Conservation (phyloP, 139 green algal genomes). For the Edaphochlamys debaryana region DNA sequence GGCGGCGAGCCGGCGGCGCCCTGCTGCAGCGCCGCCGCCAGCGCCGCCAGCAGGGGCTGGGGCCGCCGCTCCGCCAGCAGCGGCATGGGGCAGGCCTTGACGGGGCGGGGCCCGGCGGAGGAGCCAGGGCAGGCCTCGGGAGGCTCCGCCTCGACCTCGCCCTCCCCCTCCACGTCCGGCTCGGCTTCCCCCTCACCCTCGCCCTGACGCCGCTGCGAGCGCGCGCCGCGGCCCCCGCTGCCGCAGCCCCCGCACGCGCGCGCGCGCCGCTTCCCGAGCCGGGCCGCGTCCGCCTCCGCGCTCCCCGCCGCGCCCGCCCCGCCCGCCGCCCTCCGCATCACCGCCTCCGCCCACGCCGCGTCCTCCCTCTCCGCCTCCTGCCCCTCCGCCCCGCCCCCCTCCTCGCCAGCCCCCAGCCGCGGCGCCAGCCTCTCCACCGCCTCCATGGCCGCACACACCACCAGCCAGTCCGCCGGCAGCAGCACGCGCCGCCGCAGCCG, state of each 20-base stretch:
- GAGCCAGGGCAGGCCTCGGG: too few species aligned
- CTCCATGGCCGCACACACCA: background rate
- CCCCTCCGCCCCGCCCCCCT: background rate
- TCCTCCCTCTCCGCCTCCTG: background rate
- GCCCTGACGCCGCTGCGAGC: too few species aligned
- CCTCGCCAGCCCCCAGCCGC: background rate
- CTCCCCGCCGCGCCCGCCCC: too few species aligned
- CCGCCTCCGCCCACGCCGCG: too few species aligned
- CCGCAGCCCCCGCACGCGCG: background rate
- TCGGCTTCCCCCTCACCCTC: background rate
- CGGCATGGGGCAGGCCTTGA: background rate
- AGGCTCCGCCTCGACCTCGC: background rate
- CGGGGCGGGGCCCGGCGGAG: too few species aligned
- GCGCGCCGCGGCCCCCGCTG: too few species aligned
- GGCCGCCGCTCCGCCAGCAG: background rate
- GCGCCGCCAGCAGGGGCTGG: background rate
- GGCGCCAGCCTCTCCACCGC: background rate
- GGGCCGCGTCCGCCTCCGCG: too few species aligned
- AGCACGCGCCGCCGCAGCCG: constrained; percentile 45
- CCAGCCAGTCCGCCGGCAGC: constrained; percentile 58
- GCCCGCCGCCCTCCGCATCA: too few species aligned
- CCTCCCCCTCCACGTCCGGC: background rate
- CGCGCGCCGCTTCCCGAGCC: too few species aligned
- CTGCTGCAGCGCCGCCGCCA: background rate
- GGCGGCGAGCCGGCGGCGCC: background rate